Evolutionary conservation across 2,329 filamentous ascomycete genomes (phyloP).

Genomic region (Cytospora leucostoma): DNA sequence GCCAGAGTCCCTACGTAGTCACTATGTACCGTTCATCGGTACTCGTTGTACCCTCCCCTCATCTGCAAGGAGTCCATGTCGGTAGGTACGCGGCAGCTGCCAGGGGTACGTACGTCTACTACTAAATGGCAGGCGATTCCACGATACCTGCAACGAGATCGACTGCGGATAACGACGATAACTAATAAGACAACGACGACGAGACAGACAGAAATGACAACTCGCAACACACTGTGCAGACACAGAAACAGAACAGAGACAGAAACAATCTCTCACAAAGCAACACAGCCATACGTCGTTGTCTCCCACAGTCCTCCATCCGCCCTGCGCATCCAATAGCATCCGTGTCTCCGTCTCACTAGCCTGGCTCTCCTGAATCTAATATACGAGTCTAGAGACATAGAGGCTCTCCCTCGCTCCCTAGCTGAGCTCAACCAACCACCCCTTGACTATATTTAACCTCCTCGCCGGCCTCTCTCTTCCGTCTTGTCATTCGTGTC

Average conservation of each 20-base stretch:
- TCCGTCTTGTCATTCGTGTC: not conserved
- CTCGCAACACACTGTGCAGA: too few species aligned
- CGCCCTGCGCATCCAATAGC: conserved; percentile 14
- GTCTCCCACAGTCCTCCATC: not conserved
- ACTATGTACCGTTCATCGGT: not conserved
- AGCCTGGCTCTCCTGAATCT: conserved; percentile 20
- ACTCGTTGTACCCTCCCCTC: not conserved
- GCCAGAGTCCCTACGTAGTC: too few species aligned
- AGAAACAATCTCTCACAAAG: too few species aligned
- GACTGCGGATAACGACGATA: too few species aligned
- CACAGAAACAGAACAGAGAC: too few species aligned
- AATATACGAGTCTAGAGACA: conserved; percentile 17
- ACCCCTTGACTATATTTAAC: conserved; percentile 24
- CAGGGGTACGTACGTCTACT: not conserved
- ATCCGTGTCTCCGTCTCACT: conserved; percentile 7
- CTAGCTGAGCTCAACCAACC: conserved; percentile 15
- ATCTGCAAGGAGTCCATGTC: not conserved
- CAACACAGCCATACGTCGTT: too few species aligned
- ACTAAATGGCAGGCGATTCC: not conserved
- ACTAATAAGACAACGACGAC: too few species aligned
- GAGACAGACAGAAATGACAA: too few species aligned
- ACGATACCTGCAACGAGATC: not conserved
- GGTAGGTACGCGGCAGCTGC: not conserved
- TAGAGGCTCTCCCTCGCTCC: conserved; percentile 18
- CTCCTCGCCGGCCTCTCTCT: conserved; percentile 9